Conservation (phyloP, 176 grass and related monocot species). For the Juncus effusus region DNA sequence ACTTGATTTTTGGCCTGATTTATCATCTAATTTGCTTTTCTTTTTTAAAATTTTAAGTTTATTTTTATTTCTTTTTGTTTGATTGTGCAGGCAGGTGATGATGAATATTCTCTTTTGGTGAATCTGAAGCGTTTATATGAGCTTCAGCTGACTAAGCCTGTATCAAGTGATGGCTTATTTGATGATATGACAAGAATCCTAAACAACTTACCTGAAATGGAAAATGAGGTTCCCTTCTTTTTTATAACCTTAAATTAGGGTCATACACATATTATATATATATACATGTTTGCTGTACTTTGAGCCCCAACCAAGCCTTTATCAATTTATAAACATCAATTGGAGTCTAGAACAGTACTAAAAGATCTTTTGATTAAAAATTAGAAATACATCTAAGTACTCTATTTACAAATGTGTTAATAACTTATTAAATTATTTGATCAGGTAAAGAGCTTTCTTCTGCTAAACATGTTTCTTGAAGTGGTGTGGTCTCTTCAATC, state of each 20-base stretch:
- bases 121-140: constrained; percentile 95
- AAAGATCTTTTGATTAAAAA: constrained; percentile 5
- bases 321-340: neutral
- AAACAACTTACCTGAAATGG: constrained; percentile 71
- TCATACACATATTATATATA: neutral
- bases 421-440: neutral
- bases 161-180: constrained; percentile 66
- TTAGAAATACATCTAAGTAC: neutral
- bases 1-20: neutral
- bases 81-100: constrained; percentile 72
- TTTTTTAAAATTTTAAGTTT: neutral
- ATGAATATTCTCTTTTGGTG: constrained; percentile 99
- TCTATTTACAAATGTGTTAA: constrained; percentile 2
- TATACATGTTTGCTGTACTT: neutral
- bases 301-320: neutral
- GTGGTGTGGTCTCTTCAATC: constrained; percentile 80
- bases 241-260: constrained; percentile 4
- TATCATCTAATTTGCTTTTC: constrained; percentile 1
- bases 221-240: constrained; percentile 63
- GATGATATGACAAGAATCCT: constrained; percentile 81
- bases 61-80: constrained; percentile 10
- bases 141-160: constrained; percentile 76
- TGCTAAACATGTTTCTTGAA: constrained; percentile 93
- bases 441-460: constrained; percentile 94
- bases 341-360: neutral